These are phyloP conservation scores for Phytophthora uliginosa DNA, from an alignment of 352 stramenopile genomes.

Conservation along the genomic window DNA sequence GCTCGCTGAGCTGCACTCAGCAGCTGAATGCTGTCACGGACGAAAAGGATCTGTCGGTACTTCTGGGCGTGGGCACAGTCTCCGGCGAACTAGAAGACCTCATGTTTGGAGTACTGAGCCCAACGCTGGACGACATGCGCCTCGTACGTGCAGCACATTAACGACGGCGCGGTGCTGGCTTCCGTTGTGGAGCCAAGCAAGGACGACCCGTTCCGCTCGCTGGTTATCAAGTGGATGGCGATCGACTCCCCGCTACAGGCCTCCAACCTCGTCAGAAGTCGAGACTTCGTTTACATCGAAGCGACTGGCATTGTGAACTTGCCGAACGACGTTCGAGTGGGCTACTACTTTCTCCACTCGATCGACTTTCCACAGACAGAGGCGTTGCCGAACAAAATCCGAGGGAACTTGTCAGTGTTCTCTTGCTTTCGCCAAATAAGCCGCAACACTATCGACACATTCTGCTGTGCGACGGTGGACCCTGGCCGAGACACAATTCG, in stretches of 20 bases:
- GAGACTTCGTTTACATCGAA: constrained; percentile 3
- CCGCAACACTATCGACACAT: constrained; percentile 45
- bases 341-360: constrained; percentile 24
- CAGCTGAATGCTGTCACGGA: background rate
- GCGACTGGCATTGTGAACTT: background rate
- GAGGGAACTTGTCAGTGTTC: constrained; percentile 48
- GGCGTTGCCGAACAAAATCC: constrained; percentile 35
- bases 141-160: constrained; percentile 31
- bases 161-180: constrained; percentile 27
- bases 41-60: constrained; percentile 15
- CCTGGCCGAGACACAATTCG: constrained; percentile 36
- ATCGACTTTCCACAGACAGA: constrained; percentile 45
- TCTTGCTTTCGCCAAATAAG: constrained; percentile 49
- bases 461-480: constrained; percentile 35
- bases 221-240: constrained; percentile 42
- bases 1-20: constrained; percentile 8
- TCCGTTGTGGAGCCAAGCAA: constrained; percentile 30
- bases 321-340: background rate
- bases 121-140: constrained; percentile 37
- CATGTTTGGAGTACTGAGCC: constrained; percentile 41
- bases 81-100: constrained; percentile 37
- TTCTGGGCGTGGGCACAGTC: constrained; percentile 32
- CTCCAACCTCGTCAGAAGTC: constrained; percentile 7
- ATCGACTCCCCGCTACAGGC: constrained; percentile 28
- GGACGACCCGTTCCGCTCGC: constrained; percentile 36